Percentiles rank a stretch among this genome's conserved stretches.
These are phyloP conservation scores for Umbilicus rupestris DNA, from an alignment of 164 flowering plant species.

Conservation along the genomic window DNA sequence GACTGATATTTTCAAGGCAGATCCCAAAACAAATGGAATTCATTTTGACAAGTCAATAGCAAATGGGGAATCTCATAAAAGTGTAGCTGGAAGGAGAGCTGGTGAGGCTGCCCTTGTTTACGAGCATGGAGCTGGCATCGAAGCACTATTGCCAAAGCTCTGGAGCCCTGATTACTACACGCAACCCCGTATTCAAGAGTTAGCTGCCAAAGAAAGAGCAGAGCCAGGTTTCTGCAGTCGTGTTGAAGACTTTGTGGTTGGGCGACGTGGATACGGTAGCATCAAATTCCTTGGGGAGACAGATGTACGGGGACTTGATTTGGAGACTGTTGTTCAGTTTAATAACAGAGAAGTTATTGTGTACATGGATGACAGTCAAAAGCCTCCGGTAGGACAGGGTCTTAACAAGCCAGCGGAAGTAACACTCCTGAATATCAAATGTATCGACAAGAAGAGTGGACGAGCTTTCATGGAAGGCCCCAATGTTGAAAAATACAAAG, in stretches of 20 bases:
- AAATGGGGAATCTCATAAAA: slow-evolving; percentile 48
- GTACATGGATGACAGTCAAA: slow-evolving; percentile 82
- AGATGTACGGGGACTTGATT: slow-evolving; percentile 77
- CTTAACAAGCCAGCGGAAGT: slow-evolving; percentile 95
- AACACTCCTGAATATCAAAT: slow-evolving; percentile 77
- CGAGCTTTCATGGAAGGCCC: slow-evolving; percentile 54
- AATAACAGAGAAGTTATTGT: slow-evolving; percentile 86
- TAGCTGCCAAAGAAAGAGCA: slow-evolving; percentile 61
- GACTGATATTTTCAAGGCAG: slow-evolving; percentile 18
- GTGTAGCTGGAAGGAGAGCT: slow-evolving; percentile 65
- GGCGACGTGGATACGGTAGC: slow-evolving; percentile 25
- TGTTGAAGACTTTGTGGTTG: slow-evolving; percentile 8
- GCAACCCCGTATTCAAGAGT: slow-evolving; percentile 77
- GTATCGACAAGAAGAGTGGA: slow-evolving; percentile 85
- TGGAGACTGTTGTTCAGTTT: slow-evolving; percentile 73
- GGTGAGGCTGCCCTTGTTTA: slow-evolving; percentile 88
- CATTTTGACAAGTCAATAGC: slow-evolving; percentile 20
- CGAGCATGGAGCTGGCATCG: slow-evolving; percentile 88
- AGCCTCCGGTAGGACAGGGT: slow-evolving; percentile 93
- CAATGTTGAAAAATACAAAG: slow-evolving; percentile 64
- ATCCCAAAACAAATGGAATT: slow-evolving; percentile 47
- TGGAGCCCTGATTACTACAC: slow-evolving; percentile 78
- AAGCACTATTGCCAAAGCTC: slow-evolving; percentile 84
- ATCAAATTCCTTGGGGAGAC: slow-evolving; percentile 87
- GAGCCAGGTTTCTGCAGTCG: slow-evolving; percentile 8